Evolutionary conservation across 345 rosid genomes (phyloP).

Genomic region (Euclidium syriacum): DNA sequence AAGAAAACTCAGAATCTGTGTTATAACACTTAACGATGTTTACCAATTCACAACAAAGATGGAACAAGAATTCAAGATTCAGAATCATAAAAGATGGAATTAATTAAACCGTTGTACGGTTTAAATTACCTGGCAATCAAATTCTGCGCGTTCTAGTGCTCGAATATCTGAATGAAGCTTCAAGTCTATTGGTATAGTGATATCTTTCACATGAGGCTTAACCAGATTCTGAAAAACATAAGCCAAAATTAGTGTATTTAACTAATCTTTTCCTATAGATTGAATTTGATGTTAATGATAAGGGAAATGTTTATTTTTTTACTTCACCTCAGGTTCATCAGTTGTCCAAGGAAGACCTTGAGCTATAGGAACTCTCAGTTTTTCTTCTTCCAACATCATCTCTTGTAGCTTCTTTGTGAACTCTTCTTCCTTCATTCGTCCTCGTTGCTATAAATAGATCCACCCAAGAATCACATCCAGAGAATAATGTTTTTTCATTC

Average conservation of each 20-base stretch:
- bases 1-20: no score
- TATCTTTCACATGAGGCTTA: constrained; percentile 73
- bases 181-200: constrained; percentile 61
- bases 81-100: no score
- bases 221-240: constrained; percentile 46
- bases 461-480: not conserved
- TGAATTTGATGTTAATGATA: no score
- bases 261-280: no score
- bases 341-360: constrained; percentile 98
- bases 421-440: constrained; percentile 78
- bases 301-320: no score
- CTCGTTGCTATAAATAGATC: constrained; percentile 41
- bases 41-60: not conserved
- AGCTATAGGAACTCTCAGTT: constrained; percentile 65
- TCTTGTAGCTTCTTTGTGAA: constrained; percentile 72
- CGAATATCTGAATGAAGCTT: constrained; percentile 73
- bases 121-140: constrained; percentile 74
- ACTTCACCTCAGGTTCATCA: constrained; percentile 96
- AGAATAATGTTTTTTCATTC: not conserved
- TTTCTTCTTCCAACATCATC: constrained; percentile 62
- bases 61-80: no score
- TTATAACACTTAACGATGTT: no score
- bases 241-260: not conserved
- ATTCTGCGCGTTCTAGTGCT: constrained; percentile 83
- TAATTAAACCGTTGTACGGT: no score